phyloP scores from a whole-genome alignment of 2,329 filamentous ascomycete genomes.

The Ophiosphaerella korrae region DNA sequence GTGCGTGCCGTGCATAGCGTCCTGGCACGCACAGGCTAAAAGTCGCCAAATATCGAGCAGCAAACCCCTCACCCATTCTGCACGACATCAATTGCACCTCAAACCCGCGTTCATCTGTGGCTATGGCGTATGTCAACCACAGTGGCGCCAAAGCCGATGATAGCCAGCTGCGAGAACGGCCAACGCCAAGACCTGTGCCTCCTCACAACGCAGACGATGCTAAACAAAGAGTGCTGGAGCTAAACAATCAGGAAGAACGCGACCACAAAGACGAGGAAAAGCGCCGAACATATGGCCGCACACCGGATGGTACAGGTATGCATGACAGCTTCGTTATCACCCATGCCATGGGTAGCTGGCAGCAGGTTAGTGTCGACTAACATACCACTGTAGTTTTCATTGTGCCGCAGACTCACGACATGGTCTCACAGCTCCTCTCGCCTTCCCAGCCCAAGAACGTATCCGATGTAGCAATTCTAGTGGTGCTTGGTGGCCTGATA shows the following conservation, averaged over 20 bases:
- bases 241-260: conserved; percentile 57
- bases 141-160: conserved; percentile 26
- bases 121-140: conserved; percentile 33
- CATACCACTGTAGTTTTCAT: conserved; percentile 73
- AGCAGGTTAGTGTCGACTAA: conserved; percentile 19
- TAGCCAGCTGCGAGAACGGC: conserved; percentile 39
- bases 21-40: conserved; percentile 24
- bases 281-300: conserved; percentile 87
- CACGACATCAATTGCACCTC: conserved; percentile 19
- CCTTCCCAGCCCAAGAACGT: conserved; percentile 94
- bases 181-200: conserved; percentile 35
- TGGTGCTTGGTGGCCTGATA: conserved; percentile 77
- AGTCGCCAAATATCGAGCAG: conserved; percentile 25
- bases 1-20: conserved; percentile 31
- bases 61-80: conserved; percentile 19
- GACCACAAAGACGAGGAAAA: conserved; percentile 56
- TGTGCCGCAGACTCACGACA: conserved; percentile 95
- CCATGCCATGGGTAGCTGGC: neutral
- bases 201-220: conserved; percentile 44
- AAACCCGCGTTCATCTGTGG: conserved; percentile 10
- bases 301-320: conserved; percentile 87
- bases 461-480: conserved; percentile 80
- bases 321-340: neutral
- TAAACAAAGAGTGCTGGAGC: conserved; percentile 54
- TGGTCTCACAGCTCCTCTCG: conserved; percentile 96